phyloP scores from a whole-genome alignment of 352 stramenopile species.

The Globisporangium cylindrosporum region DNA sequence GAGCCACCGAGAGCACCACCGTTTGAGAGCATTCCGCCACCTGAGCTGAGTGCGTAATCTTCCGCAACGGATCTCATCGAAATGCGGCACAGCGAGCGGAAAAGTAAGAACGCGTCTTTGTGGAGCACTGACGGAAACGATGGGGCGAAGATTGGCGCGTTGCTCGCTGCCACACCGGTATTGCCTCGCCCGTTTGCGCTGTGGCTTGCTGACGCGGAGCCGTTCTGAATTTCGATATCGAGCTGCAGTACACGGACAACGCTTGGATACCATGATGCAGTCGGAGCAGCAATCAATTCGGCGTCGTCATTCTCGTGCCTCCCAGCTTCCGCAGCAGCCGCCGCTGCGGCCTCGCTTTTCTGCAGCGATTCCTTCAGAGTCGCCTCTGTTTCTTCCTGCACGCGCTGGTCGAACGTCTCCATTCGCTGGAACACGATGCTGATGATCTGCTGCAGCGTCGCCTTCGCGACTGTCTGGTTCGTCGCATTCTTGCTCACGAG shows the following conservation, averaged over 20 bases:
- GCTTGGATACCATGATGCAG: slow-evolving; percentile 41
- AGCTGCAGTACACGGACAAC: slow-evolving; percentile 39
- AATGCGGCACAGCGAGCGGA: slow-evolving; percentile 95
- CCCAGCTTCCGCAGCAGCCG: slow-evolving; percentile 17
- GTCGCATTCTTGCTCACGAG: slow-evolving; percentile 89
- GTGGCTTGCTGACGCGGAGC: neutral
- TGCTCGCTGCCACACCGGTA: neutral
- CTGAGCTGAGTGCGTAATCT: slow-evolving; percentile 55
- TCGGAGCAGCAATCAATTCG: slow-evolving; percentile 15
- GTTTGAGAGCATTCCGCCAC: slow-evolving; percentile 16
- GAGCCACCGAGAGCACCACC: slow-evolving; percentile 6
- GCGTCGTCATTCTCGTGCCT: slow-evolving; percentile 8
- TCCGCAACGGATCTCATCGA: slow-evolving; percentile 91
- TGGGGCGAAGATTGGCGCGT: slow-evolving; percentile 44
- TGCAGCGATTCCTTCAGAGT: slow-evolving; percentile 53
- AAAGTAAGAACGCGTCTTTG: slow-evolving; percentile 98
- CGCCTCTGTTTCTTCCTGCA: slow-evolving; percentile 62
- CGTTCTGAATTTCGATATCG: neutral
- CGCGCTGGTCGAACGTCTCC: slow-evolving; percentile 88
- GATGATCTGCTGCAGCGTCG: slow-evolving; percentile 97
- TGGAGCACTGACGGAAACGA: slow-evolving; percentile 96
- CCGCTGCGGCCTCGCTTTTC: slow-evolving; percentile 26
- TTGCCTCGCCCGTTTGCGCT: neutral
- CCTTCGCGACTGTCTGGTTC: slow-evolving; percentile 97
- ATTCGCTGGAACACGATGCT: slow-evolving; percentile 96